Base-by-base conservation (phyloP, 2,329 filamentous ascomycete genomes). In the Rhynchosporium agropyri region DNA sequence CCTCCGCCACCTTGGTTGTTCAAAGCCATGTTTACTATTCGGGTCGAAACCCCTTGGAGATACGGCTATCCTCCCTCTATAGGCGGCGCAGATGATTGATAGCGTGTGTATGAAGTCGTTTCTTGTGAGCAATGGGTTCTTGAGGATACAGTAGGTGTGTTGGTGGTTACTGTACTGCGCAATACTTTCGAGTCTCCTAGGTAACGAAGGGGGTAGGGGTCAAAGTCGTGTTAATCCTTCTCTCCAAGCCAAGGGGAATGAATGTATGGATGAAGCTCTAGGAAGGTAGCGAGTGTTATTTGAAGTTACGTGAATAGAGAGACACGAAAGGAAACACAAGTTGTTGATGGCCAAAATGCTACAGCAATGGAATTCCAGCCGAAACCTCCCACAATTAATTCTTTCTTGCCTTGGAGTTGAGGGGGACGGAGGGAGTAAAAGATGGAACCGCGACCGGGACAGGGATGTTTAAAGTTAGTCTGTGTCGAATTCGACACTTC, bases 1-100 rank as follows among this genome's bases (percentile, higher is more conserved):
- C 85, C 85, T 76, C 83, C 84, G 68, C 68, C 62, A 38, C 63
- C 66, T 65, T 67, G 67, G 28, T 46, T 58, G 33, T 63, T 63
- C 28, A 36, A 46, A 15, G 63, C 63, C 63, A 65, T 65, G 42
- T 33, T 65, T 53, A 45, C 20, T 55, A 42, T 63, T 48, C 46
- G 62, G 62, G 62, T 64, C 62, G 58, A 57, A 60, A 61, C 58
- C 62, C 62, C 12, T 33, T 8, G n/a, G 31, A 3, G 36, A 20
- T 8, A 36, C 38, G 20, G 20, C 20, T 20, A 20, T 45, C 42
- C 40, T 54, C 42, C 42, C 59, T 64, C 62, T 57, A 61, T 60
- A 26, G 60, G 28, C 7, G 43, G 28, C 43, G 20, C n/a, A 36
- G 6, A n/a, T 36, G 9, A 9, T 56, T 12, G 57, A 57, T 57